Conservation (phyloP, 1,284 basidiomycete species). For the Sporisorium reilianum region DNA sequence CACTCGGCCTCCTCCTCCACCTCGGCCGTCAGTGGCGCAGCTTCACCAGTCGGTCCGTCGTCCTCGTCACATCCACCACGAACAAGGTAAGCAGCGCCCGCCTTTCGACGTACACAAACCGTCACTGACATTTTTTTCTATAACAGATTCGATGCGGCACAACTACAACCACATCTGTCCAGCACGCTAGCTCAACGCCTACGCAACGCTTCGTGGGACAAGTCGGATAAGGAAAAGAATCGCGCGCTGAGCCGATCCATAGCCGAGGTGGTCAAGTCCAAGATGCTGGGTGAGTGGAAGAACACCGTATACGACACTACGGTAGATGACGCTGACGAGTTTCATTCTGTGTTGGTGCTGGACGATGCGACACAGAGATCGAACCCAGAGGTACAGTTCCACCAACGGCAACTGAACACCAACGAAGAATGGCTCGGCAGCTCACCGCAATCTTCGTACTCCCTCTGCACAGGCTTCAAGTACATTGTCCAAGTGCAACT, state of each 20-base stretch:
- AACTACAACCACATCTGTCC: conserved; percentile 28
- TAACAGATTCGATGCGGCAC: conserved; percentile 45
- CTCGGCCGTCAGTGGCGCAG: conserved; percentile 15
- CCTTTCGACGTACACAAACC: neutral
- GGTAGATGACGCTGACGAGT: neutral
- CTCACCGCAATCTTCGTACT: neutral
- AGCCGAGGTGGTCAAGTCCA: conserved; percentile 48
- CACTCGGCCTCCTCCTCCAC: conserved; percentile 15
- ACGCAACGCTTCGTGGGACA: conserved; percentile 44
- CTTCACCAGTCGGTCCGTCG: conserved; percentile 14
- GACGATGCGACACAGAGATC: conserved; percentile 27
- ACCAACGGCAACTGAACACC: neutral
- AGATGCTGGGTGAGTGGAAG: conserved; percentile 49
- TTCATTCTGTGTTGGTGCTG: neutral
- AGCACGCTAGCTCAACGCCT: conserved; percentile 24
- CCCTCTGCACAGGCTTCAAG: conserved; percentile 47
- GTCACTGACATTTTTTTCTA: neutral
- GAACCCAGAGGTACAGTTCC: conserved; percentile 41
- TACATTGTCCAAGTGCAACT: conserved; percentile 60
- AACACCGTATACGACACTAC: neutral
- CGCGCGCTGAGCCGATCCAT: conserved; percentile 40
- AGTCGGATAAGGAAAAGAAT: conserved; percentile 49
- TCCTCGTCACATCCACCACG: conserved; percentile 17
- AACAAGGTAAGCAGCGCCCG: conserved; percentile 13
- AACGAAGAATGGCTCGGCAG: neutral